These are phyloP conservation scores for Panellus pusillus DNA, from an alignment of 768 basidiomycete species.

Conservation along the genomic window DNA sequence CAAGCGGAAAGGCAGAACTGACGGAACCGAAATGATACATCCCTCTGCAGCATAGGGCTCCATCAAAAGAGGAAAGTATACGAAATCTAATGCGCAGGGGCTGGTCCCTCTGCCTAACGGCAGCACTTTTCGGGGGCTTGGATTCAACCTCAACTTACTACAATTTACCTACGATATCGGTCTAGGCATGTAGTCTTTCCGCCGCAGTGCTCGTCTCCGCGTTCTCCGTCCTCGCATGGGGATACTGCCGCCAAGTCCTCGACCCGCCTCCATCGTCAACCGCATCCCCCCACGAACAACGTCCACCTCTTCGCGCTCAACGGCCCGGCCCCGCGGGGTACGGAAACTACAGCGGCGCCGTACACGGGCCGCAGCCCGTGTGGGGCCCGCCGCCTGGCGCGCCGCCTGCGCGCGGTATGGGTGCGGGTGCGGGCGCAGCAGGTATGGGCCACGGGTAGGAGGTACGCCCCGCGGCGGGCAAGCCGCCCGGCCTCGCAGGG, in stretches of 20 bases:
- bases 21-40: too few species aligned
- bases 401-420: slow-evolving; percentile 43
- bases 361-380: slow-evolving; percentile 22
- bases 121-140: too few species aligned
- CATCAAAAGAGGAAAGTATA: too few species aligned
- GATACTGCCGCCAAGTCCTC: slow-evolving; percentile 72
- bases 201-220: slow-evolving; percentile 52
- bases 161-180: too few species aligned
- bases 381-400: slow-evolving; percentile 55
- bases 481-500: slow-evolving; percentile 51
- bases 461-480: slow-evolving; percentile 36
- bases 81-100: too few species aligned
- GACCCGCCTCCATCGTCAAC: slow-evolving; percentile 66
- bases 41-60: too few species aligned
- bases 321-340: slow-evolving; percentile 44
- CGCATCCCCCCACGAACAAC: slow-evolving; percentile 47
- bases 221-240: slow-evolving; percentile 66
- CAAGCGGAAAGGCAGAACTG: too few species aligned
- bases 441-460: too few species aligned
- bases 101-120: too few species aligned
- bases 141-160: too few species aligned
- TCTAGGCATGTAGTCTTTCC: too few species aligned
- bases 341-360: slow-evolving; percentile 51
- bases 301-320: slow-evolving; percentile 35
- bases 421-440: too few species aligned